These are phyloP conservation scores for Thuja plicata DNA, from an alignment of 83 land plant genomes.

Conservation along the genomic window DNA sequence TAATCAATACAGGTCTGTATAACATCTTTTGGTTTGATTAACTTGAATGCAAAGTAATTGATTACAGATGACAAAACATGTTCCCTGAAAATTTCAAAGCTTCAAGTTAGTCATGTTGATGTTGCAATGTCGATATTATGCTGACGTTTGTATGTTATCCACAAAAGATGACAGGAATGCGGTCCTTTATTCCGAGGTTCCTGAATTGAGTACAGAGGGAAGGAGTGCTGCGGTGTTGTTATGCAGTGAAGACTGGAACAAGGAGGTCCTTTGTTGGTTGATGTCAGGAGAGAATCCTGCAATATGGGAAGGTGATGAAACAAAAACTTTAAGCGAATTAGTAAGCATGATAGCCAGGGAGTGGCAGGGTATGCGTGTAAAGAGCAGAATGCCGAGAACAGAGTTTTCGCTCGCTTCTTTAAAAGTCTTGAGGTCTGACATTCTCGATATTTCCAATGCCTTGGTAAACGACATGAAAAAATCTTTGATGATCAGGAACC, in stretches of 20 bases:
- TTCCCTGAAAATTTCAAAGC: no score
- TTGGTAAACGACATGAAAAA: no score
- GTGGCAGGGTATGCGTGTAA: neutral
- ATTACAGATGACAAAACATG: no score
- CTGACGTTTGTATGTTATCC: no score
- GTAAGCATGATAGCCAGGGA: neutral
- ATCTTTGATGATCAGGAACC: no score
- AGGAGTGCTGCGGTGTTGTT: neutral
- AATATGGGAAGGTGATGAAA: neutral
- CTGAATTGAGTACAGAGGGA: neutral
- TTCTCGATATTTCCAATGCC: no score
- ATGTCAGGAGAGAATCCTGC: no score
- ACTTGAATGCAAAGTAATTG: no score
- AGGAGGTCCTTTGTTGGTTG: neutral
- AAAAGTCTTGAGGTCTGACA: neutral
- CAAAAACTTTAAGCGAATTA: neutral
- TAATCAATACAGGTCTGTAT: neutral
- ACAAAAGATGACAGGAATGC: no score
- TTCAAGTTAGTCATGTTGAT: no score
- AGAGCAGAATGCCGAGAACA: neutral
- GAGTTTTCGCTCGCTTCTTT: neutral
- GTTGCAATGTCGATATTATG: no score
- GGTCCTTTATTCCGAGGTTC: neutral
- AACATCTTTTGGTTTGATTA: neutral
- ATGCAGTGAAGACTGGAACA: neutral